Evolutionary conservation across 345 rosid species (phyloP).

Genomic region (Luvunga scandens): DNA sequence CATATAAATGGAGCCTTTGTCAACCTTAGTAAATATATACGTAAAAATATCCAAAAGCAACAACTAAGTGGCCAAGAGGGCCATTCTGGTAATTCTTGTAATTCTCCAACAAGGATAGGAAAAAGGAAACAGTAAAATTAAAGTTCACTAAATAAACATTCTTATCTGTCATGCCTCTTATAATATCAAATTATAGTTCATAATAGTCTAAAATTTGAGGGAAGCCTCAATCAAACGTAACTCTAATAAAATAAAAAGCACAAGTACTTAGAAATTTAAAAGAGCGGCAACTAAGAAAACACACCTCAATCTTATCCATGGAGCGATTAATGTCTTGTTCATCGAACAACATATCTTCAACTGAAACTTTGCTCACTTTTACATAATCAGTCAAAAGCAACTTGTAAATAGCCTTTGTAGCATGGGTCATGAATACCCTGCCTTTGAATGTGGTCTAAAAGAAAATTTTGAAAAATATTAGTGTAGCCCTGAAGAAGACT

Average conservation of each 20-base stretch:
- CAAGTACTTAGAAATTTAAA: not conserved
- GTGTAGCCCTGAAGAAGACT: not conserved
- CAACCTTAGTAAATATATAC: not conserved
- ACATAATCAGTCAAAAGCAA: constrained; percentile 86
- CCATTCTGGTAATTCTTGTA: not conserved
- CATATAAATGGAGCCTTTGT: not conserved
- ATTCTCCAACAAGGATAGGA: not conserved
- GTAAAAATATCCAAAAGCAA: not conserved
- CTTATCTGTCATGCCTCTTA: not conserved
- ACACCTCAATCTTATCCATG: constrained; percentile 95
- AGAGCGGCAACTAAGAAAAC: not conserved
- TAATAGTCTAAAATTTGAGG: not conserved
- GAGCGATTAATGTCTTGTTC: constrained; percentile 85
- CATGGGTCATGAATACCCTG: constrained; percentile 94
- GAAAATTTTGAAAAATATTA: constrained; percentile 7
- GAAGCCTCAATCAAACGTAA: not conserved
- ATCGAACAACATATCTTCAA: constrained; percentile 93
- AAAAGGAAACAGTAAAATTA: not conserved
- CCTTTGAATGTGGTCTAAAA: constrained; percentile 84
- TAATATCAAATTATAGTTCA: not conserved
- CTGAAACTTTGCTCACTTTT: constrained; percentile 95
- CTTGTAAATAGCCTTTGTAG: constrained; percentile 92
- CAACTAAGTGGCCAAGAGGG: not conserved
- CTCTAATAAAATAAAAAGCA: not conserved
- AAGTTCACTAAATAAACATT: not conserved